Conservation (phyloP, 306 rosid genomes). For the Vigna trinervia region DNA sequence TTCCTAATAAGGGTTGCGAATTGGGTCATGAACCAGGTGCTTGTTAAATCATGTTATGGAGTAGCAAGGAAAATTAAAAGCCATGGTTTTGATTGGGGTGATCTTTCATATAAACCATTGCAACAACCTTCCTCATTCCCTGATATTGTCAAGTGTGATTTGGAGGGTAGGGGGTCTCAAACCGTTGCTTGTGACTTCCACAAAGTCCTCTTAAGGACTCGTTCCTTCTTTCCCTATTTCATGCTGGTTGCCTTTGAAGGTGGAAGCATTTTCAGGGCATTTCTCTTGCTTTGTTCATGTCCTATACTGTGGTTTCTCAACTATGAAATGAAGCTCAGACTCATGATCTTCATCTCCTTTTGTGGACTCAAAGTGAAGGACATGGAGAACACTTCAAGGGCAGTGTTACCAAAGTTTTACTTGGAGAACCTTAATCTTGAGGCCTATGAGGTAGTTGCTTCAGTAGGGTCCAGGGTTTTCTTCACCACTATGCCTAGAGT, state of each 20-base stretch:
- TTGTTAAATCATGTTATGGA: conserved; percentile 34
- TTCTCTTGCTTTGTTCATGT: conserved; percentile 63
- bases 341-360: conserved; percentile 44
- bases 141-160: conserved; percentile 20
- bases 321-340: conserved; percentile 38
- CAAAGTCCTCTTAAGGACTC: conserved; percentile 52
- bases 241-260: conserved; percentile 88
- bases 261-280: conserved; percentile 71
- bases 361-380: conserved; percentile 40
- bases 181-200: conserved; percentile 64
- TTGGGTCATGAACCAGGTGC: conserved; percentile 19
- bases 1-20: conserved; percentile 13
- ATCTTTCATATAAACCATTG: conserved; percentile 18
- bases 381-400: conserved; percentile 37
- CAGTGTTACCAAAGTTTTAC: conserved; percentile 39
- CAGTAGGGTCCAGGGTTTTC: conserved; percentile 29
- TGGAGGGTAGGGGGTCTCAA: conserved; percentile 39
- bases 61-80: conserved; percentile 1
- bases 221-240: conserved; percentile 79
- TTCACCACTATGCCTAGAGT: conserved; percentile 37
- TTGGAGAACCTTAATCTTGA: conserved; percentile 39
- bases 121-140: conserved; percentile 34
- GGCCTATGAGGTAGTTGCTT: conserved; percentile 39
- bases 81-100: background rate
- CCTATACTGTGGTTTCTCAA: conserved; percentile 48